phyloP scores from a whole-genome alignment of 345 rosid genomes.

The Murraya koenigii region DNA sequence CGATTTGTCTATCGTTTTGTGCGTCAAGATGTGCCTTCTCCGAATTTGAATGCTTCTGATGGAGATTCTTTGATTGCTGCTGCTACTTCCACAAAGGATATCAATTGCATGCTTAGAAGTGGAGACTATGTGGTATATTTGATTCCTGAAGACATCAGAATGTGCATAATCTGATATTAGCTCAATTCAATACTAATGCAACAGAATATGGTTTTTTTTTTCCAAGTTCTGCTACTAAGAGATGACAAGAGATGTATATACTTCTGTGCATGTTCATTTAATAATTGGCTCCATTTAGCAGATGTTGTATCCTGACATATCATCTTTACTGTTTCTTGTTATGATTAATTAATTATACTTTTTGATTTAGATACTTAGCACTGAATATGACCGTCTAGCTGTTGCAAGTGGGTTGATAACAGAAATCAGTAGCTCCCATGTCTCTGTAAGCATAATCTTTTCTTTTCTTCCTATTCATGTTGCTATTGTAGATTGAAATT shows the following conservation, averaged over 20 bases:
- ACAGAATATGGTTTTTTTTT: not conserved
- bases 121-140: conserved; percentile 88
- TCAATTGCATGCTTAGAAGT: conserved; percentile 58
- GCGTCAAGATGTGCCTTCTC: conserved; percentile 34
- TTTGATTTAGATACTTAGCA: conserved; percentile 61
- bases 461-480: not conserved
- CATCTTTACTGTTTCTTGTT: conserved; percentile 1
- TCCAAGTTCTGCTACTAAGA: not conserved
- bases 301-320: not conserved
- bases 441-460: conserved; percentile 62
- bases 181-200: not conserved
- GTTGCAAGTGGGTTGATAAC: conserved; percentile 73
- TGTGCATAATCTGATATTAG: not conserved
- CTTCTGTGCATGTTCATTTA: not conserved
- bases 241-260: no score
- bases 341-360: not conserved
- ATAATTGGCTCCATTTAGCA: not conserved
- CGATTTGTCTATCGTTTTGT: conserved; percentile 76
- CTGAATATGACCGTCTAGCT: conserved; percentile 50
- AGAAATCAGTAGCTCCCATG: conserved; percentile 64
- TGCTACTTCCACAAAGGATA: conserved; percentile 37
- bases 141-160: conserved; percentile 4
- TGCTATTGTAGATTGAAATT: not conserved
- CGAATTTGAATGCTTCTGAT: conserved; percentile 28
- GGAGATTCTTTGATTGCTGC: conserved; percentile 31